A percentile compares a stretch with the other conserved stretches of the same genome.
These are phyloP conservation scores for Artemisia argyi DNA, from an alignment of 129 eudicot species.

Conservation along the genomic window DNA sequence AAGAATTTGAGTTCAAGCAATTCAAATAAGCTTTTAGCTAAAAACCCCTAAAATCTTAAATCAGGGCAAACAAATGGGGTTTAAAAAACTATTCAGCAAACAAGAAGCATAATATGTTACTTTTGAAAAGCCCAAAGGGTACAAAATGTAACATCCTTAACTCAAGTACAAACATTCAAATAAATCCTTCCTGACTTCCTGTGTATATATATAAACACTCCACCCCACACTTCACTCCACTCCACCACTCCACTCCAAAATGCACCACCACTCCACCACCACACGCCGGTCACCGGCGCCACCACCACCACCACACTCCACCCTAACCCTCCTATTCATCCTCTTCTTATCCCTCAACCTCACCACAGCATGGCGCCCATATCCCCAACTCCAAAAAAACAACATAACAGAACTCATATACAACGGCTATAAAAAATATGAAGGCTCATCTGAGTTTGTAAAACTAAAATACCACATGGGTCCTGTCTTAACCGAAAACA, in stretches of 20 bases:
- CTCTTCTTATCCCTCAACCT: constrained; percentile 12
- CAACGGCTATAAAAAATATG: constrained; percentile 71
- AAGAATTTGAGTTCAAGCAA: too few species aligned
- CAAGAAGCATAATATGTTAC: not conserved
- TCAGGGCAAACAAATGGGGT: too few species aligned
- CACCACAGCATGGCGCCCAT: constrained; percentile 52
- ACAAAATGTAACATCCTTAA: constrained; percentile 7
- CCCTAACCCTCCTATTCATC: constrained; percentile 6
- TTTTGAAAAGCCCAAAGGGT: not conserved
- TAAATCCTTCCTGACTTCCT: not conserved
- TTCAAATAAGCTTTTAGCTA: too few species aligned
- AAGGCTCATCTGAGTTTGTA: constrained; percentile 90
- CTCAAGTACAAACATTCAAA: constrained; percentile 22
- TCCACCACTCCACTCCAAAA: constrained; percentile 30
- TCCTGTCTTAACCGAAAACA: constrained; percentile 77
- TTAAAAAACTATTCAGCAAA: too few species aligned
- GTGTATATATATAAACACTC: not conserved
- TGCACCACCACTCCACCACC: constrained; percentile 23
- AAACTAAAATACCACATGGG: constrained; percentile 86
- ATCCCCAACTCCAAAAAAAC: constrained; percentile 36
- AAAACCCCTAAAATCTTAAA: too few species aligned
- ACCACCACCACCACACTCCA: constrained; percentile 15
- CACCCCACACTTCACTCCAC: constrained; percentile 10
- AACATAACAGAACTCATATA: constrained; percentile 45
- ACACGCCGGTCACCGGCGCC: constrained; percentile 31